A percentile compares a stretch with the other conserved stretches of the same genome.
Conservation (phyloP, 305 asterid species). For the Solanum hybrid region DNA sequence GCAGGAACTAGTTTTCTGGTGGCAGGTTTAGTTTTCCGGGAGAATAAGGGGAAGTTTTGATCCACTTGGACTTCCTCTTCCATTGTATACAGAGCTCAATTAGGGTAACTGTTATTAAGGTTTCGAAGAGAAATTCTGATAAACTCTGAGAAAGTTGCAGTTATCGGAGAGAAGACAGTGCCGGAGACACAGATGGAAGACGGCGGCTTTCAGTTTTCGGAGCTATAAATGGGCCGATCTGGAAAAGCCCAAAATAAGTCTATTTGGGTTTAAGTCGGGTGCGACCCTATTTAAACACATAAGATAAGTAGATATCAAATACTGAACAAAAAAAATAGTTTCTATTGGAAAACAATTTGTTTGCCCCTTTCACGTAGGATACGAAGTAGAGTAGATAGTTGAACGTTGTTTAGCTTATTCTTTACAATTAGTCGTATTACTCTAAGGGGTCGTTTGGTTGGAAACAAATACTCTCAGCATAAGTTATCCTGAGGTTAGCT, state of each 20-base stretch:
- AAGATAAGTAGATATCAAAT: background rate
- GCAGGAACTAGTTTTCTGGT: background rate
- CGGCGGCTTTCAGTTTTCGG: background rate
- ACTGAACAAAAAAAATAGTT: background rate
- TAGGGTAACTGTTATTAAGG: background rate
- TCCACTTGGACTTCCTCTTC: conserved; percentile 28
- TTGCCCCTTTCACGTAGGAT: background rate
- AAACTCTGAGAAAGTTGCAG: background rate
- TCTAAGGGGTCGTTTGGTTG: too few relatives aligned
- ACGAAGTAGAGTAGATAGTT: background rate
- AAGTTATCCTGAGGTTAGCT: too few relatives aligned
- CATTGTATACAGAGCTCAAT: conserved; percentile 19
- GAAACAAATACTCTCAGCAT: too few relatives aligned
- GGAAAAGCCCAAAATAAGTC: background rate
- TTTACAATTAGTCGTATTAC: too few relatives aligned
- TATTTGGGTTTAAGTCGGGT: too few relatives aligned
- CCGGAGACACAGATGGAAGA: background rate
- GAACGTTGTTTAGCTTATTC: too few relatives aligned
- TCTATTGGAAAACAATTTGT: background rate
- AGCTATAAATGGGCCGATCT: background rate
- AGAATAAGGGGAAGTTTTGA: conserved; percentile 48
- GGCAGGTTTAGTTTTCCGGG: conserved; percentile 20
- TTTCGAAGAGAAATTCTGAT: background rate
- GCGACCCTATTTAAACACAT: background rate
- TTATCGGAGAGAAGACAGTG: background rate